Base-by-base conservation (phyloP, 495 filamentous ascomycete species). In the Amorphotheca resinae region DNA sequence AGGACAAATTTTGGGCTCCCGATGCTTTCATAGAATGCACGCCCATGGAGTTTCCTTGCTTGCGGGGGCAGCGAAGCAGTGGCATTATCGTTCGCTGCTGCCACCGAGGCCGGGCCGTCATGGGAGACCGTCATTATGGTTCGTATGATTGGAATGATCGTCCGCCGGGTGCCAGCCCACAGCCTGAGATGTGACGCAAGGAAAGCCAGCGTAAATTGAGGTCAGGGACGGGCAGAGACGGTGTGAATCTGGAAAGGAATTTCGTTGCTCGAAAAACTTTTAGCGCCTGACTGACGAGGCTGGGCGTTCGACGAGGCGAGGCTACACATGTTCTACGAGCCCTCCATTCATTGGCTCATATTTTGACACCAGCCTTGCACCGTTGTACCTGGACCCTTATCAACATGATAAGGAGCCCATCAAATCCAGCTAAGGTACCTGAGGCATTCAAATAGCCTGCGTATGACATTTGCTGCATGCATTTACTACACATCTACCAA, bases 11-110 rank as follows among this genome's bases (percentile, higher is more conserved):
- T 93, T 0, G 91, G 91, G 43, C 80, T 86, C 9, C 93, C 91
- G 42, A 99, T 76, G 52, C 82, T 91, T 60, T 93, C 76, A 54
- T 95, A 98, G 60, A 98, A 95, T 25, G 80, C 80, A 15, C 93
- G 70, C 4, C 91, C 91, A 48, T 79, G 73, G 1, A 93, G 66
- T 57, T 89, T 94, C 43, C 59, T 44, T 15, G 1, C 15, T 9
- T 37, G 11, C 20, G 34, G 5, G 20, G 34, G 17, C 5, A 4
- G 11, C 14, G 34, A 37, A 8, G 34, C 17, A 6, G 15, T 9
- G 11, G 14, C 15, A 18, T 3, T 12, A 21, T 34, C 5, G 5
- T 15, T 20, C 12, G 20, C 17, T 20, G 43, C 16, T 25, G 45
- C 32, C 41, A 41, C 44, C 37, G 39, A 44, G 48, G 45, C 48